Percentiles rank a stretch among this genome's conserved stretches.
Evolutionary conservation across 192 early-diverging fungal species (phyloP).

Genomic region (Backusella circina): DNA sequence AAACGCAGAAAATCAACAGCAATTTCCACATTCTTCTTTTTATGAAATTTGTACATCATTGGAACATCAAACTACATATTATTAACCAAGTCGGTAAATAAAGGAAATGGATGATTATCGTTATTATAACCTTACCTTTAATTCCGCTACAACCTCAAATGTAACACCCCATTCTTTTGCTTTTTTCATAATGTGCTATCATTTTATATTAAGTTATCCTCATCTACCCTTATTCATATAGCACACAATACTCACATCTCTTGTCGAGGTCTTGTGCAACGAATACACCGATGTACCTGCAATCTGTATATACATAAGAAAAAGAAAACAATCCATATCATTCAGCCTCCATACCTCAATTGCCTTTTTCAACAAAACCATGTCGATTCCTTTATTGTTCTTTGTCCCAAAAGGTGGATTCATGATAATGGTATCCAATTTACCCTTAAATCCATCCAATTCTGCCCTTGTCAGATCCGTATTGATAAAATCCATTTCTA

Average conservation of each 20-base stretch:
- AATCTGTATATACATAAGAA: slow-evolving; percentile 32
- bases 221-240: neutral
- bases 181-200: slow-evolving; percentile 58
- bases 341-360: slow-evolving; percentile 37
- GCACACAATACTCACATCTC: slow-evolving; percentile 39
- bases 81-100: no score
- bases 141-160: slow-evolving; percentile 70
- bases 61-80: slow-evolving; percentile 62
- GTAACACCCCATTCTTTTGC: slow-evolving; percentile 69
- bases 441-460: slow-evolving; percentile 41
- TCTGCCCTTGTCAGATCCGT: slow-evolving; percentile 41
- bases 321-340: neutral
- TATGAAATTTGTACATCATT: slow-evolving; percentile 81
- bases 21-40: slow-evolving; percentile 68
- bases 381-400: slow-evolving; percentile 68
- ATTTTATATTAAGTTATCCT: neutral
- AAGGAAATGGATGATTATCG: neutral
- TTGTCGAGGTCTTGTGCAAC: slow-evolving; percentile 74
- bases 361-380: slow-evolving; percentile 69
- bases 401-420: slow-evolving; percentile 86
- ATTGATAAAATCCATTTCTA: slow-evolving; percentile 62
- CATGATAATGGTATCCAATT: slow-evolving; percentile 75
- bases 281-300: slow-evolving; percentile 69
- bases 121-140: slow-evolving; percentile 46
- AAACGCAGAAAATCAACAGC: slow-evolving; percentile 70